These are phyloP conservation scores for Oenanthe sinensis DNA, from an alignment of 129 eudicot genomes.

Conservation along the genomic window DNA sequence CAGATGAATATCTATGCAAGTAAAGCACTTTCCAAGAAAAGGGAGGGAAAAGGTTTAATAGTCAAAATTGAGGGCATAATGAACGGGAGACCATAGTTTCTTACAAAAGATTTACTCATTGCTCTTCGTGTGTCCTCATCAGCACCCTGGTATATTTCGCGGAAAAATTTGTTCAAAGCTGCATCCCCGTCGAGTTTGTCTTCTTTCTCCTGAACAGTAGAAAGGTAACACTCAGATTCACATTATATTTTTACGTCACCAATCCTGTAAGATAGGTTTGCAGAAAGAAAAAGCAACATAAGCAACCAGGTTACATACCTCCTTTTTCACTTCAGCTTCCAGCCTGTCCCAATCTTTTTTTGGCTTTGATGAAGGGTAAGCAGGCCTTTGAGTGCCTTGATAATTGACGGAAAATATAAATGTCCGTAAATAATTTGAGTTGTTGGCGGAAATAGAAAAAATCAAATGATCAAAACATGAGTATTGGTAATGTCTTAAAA, in stretches of 20 bases:
- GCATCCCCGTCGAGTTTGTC: conserved; percentile 99
- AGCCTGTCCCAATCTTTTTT: conserved; percentile 87
- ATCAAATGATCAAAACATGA: not conserved
- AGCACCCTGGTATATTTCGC: conserved; percentile 69
- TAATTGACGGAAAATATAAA: conserved; percentile 9
- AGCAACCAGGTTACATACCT: conserved; percentile 32
- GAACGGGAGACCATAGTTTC: not conserved
- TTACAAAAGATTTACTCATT: conserved; percentile 14
- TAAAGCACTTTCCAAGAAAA: not conserved
- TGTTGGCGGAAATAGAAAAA: not conserved
- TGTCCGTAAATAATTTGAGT: not conserved
- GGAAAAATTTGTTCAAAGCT: conserved; percentile 85
- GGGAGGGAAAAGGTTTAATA: not conserved
- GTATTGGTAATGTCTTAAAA: not conserved
- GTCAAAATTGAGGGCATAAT: not conserved
- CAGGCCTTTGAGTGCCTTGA: conserved; percentile 53
- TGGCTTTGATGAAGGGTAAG: conserved; percentile 74
- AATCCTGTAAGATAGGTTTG: not conserved
- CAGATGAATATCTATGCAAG: not conserved
- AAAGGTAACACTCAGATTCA: not conserved
- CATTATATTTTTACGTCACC: not conserved
- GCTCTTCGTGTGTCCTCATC: conserved; percentile 83
- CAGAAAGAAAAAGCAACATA: not conserved
- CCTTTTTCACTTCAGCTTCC: conserved; percentile 92
- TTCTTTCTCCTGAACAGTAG: conserved; percentile 71